Percentiles rank a stretch among this genome's conserved stretches.
phyloP scores from a whole-genome alignment of 176 grass and related monocot species.

The Urochloa ruziziensis region DNA sequence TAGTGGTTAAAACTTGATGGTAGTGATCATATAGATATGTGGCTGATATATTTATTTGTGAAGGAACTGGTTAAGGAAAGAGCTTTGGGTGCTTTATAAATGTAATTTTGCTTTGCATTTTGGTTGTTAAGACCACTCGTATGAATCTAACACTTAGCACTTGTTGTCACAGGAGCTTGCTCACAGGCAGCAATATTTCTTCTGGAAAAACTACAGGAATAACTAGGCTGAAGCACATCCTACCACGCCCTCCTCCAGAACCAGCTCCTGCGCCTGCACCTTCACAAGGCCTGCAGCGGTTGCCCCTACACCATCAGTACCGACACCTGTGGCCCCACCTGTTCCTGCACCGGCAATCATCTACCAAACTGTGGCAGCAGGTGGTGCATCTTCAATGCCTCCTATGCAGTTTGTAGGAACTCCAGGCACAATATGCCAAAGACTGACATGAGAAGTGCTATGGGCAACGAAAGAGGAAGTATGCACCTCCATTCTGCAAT shows the following conservation, averaged over 20 bases:
- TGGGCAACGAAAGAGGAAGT: conserved; percentile 99
- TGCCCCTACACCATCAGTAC: conserved; percentile 18
- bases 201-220: conserved; percentile 99
- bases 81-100: neutral
- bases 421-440: conserved; percentile 59
- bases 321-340: conserved; percentile 14
- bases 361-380: conserved; percentile 54
- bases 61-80: conserved; percentile 9
- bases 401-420: conserved; percentile 90
- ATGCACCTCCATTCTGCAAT: conserved; percentile 38
- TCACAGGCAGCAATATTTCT: conserved; percentile 94
- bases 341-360: conserved; percentile 32
- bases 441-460: conserved; percentile 73
- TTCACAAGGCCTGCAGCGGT: conserved; percentile 29
- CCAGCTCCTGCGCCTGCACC: conserved; percentile 41
- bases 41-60: neutral
- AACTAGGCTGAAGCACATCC: conserved; percentile 94
- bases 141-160: neutral
- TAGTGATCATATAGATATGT: neutral
- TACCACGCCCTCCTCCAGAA: conserved; percentile 86
- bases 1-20: neutral
- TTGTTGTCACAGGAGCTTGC: conserved; percentile 84
- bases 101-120: neutral
- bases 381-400: conserved; percentile 52
- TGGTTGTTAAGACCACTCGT: neutral